Percentiles rank a stretch among this genome's conserved stretches.
phyloP scores from a whole-genome alignment of 495 filamentous ascomycete species.

The Xeromyces bisporus region DNA sequence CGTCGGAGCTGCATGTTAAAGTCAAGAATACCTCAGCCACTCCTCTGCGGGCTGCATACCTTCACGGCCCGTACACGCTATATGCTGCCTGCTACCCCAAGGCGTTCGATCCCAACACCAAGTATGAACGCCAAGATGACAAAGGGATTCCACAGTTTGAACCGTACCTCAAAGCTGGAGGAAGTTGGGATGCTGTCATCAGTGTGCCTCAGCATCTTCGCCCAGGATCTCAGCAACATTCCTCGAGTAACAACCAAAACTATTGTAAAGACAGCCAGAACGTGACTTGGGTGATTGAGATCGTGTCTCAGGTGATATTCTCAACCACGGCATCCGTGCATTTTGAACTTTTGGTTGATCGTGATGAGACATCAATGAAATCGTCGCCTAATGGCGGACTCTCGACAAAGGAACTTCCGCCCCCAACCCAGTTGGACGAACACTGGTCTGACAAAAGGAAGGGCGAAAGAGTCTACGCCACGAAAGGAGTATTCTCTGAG shows the following conservation, averaged over 20 bases:
- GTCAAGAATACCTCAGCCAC: constrained; percentile 87
- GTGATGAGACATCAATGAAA: constrained; percentile 68
- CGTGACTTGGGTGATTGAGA: constrained; percentile 80
- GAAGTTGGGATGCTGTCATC: constrained; percentile 61
- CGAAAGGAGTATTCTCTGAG: constrained; percentile 61
- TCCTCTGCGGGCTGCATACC: constrained; percentile 80
- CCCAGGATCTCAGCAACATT: not conserved
- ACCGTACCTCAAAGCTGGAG: constrained; percentile 87
- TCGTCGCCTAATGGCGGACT: constrained; percentile 36
- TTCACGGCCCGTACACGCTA: constrained; percentile 88
- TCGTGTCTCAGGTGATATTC: constrained; percentile 83
- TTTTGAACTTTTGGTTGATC: constrained; percentile 71
- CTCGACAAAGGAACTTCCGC: constrained; percentile 26
- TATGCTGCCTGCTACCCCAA: constrained; percentile 70
- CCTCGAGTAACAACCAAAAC: constrained; percentile 9
- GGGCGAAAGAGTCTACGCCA: constrained; percentile 31
- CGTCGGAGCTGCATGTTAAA: constrained; percentile 58
- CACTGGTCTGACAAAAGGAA: constrained; percentile 36
- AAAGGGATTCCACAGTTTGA: constrained; percentile 75
- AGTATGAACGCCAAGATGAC: constrained; percentile 40
- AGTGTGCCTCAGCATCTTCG: constrained; percentile 46
- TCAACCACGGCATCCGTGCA: constrained; percentile 74
- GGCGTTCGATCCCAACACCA: constrained; percentile 60
- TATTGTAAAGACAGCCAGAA: constrained; percentile 24
- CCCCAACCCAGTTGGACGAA: constrained; percentile 56